A percentile compares a stretch with the other conserved stretches of the same genome.
phyloP scores from a whole-genome alignment of 1,139 yeast species.

The Chernovozyma aurita region DNA sequence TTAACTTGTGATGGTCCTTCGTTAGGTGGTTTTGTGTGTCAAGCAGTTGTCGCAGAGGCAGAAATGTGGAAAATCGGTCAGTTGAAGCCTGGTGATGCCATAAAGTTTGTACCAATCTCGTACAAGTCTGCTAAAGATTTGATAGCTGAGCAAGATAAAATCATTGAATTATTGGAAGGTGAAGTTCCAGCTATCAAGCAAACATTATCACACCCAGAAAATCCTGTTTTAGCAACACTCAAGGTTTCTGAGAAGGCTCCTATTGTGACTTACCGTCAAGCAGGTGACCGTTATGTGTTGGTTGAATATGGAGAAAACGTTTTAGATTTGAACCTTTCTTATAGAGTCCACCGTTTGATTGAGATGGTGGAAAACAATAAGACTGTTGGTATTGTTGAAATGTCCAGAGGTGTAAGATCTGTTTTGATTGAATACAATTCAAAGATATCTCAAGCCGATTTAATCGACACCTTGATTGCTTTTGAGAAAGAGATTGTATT shows the following conservation, averaged over 20 bases:
- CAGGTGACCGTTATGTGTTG: slow-evolving; percentile 89
- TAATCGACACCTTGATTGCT: slow-evolving; percentile 61
- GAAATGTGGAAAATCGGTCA: slow-evolving; percentile 99
- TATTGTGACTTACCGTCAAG: slow-evolving; percentile 82
- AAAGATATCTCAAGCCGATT: slow-evolving; percentile 52
- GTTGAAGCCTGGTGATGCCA: slow-evolving; percentile 86
- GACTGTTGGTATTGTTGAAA: slow-evolving; percentile 80
- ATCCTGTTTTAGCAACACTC: slow-evolving; percentile 57
- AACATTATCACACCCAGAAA: slow-evolving; percentile 34
- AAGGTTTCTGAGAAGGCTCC: slow-evolving; percentile 54
- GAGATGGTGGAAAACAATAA: slow-evolving; percentile 62
- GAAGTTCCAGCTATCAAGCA: slow-evolving; percentile 32
- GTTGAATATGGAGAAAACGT: slow-evolving; percentile 89
- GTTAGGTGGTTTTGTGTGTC: slow-evolving; percentile 94
- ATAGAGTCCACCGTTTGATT: slow-evolving; percentile 79
- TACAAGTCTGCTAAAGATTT: slow-evolving; percentile 64
- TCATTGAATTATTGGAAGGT: slow-evolving; percentile 43
- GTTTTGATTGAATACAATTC: slow-evolving; percentile 83
- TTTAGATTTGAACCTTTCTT: slow-evolving; percentile 79
- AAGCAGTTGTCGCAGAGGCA: slow-evolving; percentile 90
- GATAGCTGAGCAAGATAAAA: slow-evolving; percentile 54
- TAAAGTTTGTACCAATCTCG: slow-evolving; percentile 74
- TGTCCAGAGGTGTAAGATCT: slow-evolving; percentile 96
- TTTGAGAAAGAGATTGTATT: slow-evolving; percentile 72
- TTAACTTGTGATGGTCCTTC: slow-evolving; percentile 97